phyloP scores from a whole-genome alignment of 2,329 filamentous ascomycete species.

The Diaporthe caulivora region DNA sequence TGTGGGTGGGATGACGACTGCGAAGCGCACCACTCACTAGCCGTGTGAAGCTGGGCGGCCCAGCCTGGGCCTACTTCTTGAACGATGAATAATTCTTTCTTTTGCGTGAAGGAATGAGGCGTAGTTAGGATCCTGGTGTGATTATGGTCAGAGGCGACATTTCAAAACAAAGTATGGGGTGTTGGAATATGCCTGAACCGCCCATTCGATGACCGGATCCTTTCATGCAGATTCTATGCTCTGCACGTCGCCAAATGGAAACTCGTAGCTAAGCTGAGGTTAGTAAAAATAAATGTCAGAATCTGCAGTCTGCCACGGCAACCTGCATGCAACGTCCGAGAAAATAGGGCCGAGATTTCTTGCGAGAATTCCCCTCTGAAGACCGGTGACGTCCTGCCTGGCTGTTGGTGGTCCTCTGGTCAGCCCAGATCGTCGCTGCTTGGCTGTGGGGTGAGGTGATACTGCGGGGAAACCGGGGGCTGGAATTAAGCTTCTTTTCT shows the following conservation, averaged over 20 bases:
- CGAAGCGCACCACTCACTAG: too few species aligned
- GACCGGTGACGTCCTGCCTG: background rate
- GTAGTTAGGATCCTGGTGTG: too few species aligned
- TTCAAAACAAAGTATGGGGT: too few species aligned
- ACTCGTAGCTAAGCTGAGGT: background rate
- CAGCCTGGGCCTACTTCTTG: too few species aligned
- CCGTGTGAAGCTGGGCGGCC: too few species aligned
- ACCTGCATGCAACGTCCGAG: background rate
- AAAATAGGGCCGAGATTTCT: slow-evolving; percentile 11
- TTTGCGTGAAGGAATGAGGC: too few species aligned
- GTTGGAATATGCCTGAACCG: too few species aligned
- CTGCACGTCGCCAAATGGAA: background rate
- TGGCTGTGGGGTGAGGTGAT: background rate
- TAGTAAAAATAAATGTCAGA: background rate
- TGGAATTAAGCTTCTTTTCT: slow-evolving; percentile 11
- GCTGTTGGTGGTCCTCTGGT: background rate
- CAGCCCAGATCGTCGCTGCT: slow-evolving; percentile 21
- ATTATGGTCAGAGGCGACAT: too few species aligned
- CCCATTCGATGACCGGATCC: background rate
- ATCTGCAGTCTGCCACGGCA: background rate
- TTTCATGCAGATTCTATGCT: background rate
- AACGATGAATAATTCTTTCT: too few species aligned
- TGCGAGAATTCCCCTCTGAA: background rate
- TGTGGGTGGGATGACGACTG: too few species aligned
- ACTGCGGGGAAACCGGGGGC: slow-evolving; percentile 15